Conservation (phyloP, 75 land plant genomes). For the Cupressus sempervirens region DNA sequence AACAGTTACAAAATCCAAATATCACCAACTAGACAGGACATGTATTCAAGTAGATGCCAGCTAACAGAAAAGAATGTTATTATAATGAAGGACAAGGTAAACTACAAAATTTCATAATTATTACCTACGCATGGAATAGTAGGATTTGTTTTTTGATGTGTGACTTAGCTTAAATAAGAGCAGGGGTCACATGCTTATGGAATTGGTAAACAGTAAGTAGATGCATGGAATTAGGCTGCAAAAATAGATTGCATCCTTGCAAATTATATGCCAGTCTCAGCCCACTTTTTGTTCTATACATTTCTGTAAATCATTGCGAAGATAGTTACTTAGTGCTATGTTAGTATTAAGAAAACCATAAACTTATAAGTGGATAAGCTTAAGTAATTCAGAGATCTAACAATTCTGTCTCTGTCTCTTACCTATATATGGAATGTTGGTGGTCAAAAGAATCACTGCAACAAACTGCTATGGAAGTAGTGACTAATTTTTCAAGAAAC, state of each 20-base stretch:
- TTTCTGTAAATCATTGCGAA: neutral
- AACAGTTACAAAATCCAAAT: too few species aligned
- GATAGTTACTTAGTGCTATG: neutral
- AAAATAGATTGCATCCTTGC: too few species aligned
- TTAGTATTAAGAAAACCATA: neutral
- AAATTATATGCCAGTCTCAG: neutral
- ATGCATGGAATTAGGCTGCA: too few species aligned
- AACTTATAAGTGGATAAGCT: neutral
- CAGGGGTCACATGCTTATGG: too few species aligned
- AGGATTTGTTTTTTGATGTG: too few species aligned
- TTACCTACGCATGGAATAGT: too few species aligned
- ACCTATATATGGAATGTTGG: neutral
- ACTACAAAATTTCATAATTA: too few species aligned
- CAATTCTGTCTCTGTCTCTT: neutral
- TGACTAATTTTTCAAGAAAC: neutral
- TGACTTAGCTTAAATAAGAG: neutral
- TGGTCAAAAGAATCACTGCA: neutral
- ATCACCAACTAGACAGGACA: too few species aligned
- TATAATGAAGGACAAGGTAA: too few species aligned
- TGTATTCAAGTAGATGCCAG: too few species aligned
- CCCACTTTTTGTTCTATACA: neutral
- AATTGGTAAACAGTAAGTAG: too few species aligned
- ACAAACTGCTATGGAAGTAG: neutral
- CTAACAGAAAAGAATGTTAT: too few species aligned
- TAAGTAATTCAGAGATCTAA: neutral